Base-by-base conservation (phyloP, 495 filamentous ascomycete species). In the Aspergillus indologenus region DNA sequence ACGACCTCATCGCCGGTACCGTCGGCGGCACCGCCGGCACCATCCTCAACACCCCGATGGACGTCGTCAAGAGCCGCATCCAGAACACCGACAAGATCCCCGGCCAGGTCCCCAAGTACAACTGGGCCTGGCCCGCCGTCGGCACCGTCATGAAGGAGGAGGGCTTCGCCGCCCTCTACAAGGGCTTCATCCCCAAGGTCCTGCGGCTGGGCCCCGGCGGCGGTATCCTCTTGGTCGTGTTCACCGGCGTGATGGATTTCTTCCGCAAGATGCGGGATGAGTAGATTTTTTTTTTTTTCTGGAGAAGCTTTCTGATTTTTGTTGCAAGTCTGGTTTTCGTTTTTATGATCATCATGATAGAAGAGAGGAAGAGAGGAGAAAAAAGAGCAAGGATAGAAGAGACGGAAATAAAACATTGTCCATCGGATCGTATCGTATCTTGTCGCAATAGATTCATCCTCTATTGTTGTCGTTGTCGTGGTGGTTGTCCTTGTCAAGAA, bases 161-260 rank as follows among this genome's bases (percentile, higher is more conserved):
- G 69, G 94, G 94, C 12, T 94, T 96, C 67, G 77, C 71, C 17
- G 94, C 94, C 14, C 79, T 98, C 49, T 98, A 98, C 79, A 98
- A 98, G 82, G 94, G 94, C 5, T 98, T 98, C 81, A 58, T 95
- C 43, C 94, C 94, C 45, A 98, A 98, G 83, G 93, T 98, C 34
- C 80, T 96, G 54, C 82, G 91, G 75, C 75, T 96, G 54, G 91
- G 91, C 20, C 91, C 91, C 22, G 91, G 91, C 71, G 91, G 91
- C 72, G 91, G 91, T 79, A 95, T 96, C 64, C 80, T 96, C 56
- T 77, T 95, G 53, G 92, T 97, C 22, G 92, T 97, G 43, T 97
- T 91, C 75, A 96, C 91, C 4, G 85, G 88, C 15, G 87, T 96
- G 17, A 95, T 96, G 88, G 93, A 97, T 66, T 93, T 94, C 75